A percentile compares a stretch with the other conserved stretches of the same genome.
Evolutionary conservation across 441 rosid species (phyloP).

Genomic region (Populus trichocarpa): DNA sequence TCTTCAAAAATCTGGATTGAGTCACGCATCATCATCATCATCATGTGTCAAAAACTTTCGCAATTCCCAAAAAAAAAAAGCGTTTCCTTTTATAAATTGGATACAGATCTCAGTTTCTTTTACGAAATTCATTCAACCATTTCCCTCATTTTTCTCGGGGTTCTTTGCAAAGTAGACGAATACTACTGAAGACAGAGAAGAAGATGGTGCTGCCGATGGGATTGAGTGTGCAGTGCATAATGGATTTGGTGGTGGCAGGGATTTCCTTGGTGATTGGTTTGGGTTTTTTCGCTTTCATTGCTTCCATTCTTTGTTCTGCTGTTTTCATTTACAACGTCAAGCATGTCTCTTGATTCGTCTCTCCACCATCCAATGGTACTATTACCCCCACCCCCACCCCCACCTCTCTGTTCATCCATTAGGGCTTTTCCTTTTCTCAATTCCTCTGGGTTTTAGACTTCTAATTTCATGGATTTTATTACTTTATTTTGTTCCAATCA

Average conservation of each 20-base stretch:
- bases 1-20: background rate
- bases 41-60: background rate
- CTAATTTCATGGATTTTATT: background rate
- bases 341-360: conserved; percentile 26
- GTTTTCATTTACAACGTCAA: conserved; percentile 69
- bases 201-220: conserved; percentile 33
- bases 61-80: background rate
- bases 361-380: background rate
- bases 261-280: conserved; percentile 65
- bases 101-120: background rate
- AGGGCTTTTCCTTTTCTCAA: too few relatives aligned
- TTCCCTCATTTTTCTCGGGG: too few relatives aligned
- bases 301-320: conserved; percentile 67
- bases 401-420: background rate
- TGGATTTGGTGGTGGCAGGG: conserved; percentile 71
- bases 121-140: background rate
- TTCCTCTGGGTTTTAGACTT: background rate
- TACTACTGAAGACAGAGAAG: background rate
- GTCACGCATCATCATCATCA: background rate
- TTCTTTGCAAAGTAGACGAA: background rate
- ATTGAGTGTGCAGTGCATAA: conserved; percentile 22
- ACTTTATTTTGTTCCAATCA: background rate
- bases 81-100: too few relatives aligned
- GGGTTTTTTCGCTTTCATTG: conserved; percentile 57
- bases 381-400: too few relatives aligned